Percentiles rank a stretch among this genome's conserved stretches.
These are phyloP conservation scores for Erythrophleum ivorense DNA, from an alignment of 331 rosid genomes.

Conservation along the genomic window DNA sequence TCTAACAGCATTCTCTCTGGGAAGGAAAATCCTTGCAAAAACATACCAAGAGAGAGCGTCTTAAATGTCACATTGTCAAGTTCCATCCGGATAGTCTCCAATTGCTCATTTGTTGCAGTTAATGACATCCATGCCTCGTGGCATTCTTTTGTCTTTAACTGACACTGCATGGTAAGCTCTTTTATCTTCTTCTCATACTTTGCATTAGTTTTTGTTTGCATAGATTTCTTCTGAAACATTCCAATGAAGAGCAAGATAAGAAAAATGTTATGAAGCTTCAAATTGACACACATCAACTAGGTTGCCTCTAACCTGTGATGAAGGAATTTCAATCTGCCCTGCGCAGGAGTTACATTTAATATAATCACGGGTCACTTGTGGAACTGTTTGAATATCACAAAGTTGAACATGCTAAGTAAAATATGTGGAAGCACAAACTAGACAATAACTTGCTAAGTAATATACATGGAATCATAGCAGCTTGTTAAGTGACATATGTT, in stretches of 20 bases:
- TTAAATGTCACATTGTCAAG: constrained; percentile 73
- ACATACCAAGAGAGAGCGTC: constrained; percentile 66
- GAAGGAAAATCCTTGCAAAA: constrained; percentile 17
- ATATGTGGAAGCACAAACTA: neutral
- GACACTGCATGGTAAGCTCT: constrained; percentile 70
- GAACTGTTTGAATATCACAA: constrained; percentile 54
- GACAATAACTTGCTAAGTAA: constrained; percentile 34
- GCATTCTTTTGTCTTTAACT: constrained; percentile 82
- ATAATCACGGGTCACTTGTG: constrained; percentile 49
- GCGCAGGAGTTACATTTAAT: constrained; percentile 65
- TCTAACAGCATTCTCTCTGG: constrained; percentile 13
- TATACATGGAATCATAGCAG: constrained; percentile 13
- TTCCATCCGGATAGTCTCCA: constrained; percentile 73
- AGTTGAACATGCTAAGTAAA: neutral
- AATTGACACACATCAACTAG: constrained; percentile 33
- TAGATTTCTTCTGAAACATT: constrained; percentile 64
- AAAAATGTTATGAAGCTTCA: constrained; percentile 39
- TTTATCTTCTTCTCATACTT: constrained; percentile 77
- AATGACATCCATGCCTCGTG: constrained; percentile 91
- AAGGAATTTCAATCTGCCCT: constrained; percentile 67
- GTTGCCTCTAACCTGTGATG: constrained; percentile 68
- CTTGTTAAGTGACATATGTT: constrained; percentile 28
- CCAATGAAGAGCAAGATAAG: constrained; percentile 42
- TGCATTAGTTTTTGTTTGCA: constrained; percentile 67
- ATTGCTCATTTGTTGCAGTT: constrained; percentile 71